Evolutionary conservation across 2,329 filamentous ascomycete species (phyloP), one percentile per base, ranked within the genome.

Genomic region (Macrophomina phaseolina): DNA sequence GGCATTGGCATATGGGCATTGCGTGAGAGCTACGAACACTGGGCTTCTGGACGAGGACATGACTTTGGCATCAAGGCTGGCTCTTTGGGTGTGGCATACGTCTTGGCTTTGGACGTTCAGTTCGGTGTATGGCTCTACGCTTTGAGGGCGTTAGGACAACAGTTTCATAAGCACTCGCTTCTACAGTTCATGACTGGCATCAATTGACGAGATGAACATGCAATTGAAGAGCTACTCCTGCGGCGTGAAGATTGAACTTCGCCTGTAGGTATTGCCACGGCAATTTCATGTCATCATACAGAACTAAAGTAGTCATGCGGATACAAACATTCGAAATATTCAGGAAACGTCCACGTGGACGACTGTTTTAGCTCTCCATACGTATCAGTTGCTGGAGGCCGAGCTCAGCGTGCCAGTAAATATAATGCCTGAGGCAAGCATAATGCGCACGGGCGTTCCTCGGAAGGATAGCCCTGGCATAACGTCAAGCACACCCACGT

Each of bases 401-500:
- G 28, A 34, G 51, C 16, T 34, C 14, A 8, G 23, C 23, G 28
- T 30, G 30, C 30, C 28, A 56, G 7, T 18, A 6, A 28, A 14
- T 46, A 4, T 28, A 30, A 6, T 62, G 58, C 58, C 45, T 62
- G n/a, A 62, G 61, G 61, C 61, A 45, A 12, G n/a, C 16, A 52
- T 16, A 8, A 1, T 4, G 45, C 51, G 51, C 63, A 65, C 63
- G 51, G 40, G 42, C 42, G 42, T 5, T 5, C 28, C 63, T 12
- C 18, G 32, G 16, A 55, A 48, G 45, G 28, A 42, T 28, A 40
- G 56, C 40, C 42, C 56, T 34, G 42, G 32, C 64, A 65, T 65
- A 65, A 61, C 64, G 64, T 66, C 64, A 66, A 66, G 36, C 36
- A 38, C 53, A 61, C 46, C 63, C 45, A 46, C 49, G 49, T 55